These are phyloP conservation scores for Bassia scoparia DNA, from an alignment of 148 eudicot species.

Conservation along the genomic window DNA sequence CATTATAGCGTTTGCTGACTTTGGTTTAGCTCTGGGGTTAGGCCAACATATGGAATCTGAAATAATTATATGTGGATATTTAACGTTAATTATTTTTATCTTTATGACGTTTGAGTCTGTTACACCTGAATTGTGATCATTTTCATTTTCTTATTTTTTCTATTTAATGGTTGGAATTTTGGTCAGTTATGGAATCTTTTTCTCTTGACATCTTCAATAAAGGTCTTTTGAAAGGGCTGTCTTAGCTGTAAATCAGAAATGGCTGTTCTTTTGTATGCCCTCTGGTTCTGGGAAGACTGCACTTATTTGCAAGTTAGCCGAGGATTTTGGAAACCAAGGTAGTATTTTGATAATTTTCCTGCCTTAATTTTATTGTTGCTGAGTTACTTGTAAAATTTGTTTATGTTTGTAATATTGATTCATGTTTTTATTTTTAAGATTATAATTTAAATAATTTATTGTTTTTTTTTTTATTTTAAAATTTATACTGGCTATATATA, in stretches of 20 bases:
- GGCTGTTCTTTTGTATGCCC: constrained; percentile 96
- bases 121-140: not conserved
- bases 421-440: no score
- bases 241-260: constrained; percentile 76
- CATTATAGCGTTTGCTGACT: no score
- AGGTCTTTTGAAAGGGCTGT: constrained; percentile 73
- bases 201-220: constrained; percentile 66
- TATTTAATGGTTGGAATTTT: not conserved
- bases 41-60: no score
- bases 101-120: not conserved
- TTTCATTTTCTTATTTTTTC: no score
- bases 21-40: no score
- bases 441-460: no score
- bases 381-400: not conserved
- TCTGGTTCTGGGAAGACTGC: constrained; percentile 92
- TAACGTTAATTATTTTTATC: constrained; percentile 4
- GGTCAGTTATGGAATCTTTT: constrained; percentile 38
- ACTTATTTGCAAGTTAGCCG: constrained; percentile 57
- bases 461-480: no score
- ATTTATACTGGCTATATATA: no score
- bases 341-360: not conserved
- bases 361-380: not conserved
- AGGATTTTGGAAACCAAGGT: constrained; percentile 67
- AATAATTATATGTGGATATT: no score
- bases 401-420: not conserved